Evolutionary conservation across 805 yeast species (phyloP).

Genomic region (Teunomyces kruisii): DNA sequence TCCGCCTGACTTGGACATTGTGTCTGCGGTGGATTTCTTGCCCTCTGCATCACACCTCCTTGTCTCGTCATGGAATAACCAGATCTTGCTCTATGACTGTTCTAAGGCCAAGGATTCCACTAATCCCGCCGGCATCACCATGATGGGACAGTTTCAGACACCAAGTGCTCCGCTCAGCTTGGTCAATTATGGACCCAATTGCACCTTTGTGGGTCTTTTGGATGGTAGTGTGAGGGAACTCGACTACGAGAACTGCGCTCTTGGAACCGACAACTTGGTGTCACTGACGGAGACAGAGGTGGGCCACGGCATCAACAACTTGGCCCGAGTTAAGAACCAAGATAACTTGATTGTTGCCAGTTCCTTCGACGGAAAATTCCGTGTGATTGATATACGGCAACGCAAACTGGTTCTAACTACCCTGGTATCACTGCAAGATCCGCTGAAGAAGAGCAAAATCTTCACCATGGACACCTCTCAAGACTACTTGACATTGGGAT

Average conservation of each 20-base stretch:
- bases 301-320: conserved; percentile 16
- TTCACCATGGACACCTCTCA: conserved; percentile 59
- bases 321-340: conserved; percentile 9
- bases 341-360: conserved; percentile 42
- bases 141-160: conserved; percentile 9
- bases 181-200: conserved; percentile 22
- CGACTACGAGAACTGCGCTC: conserved; percentile 43
- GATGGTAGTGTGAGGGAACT: conserved; percentile 55
- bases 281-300: background rate
- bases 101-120: conserved; percentile 11
- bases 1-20: conserved; percentile 35
- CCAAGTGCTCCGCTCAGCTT: conserved; percentile 28
- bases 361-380: conserved; percentile 60
- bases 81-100: conserved; percentile 43
- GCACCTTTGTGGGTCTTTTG: conserved; percentile 48
- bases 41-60: conserved; percentile 38
- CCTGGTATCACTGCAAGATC: conserved; percentile 16
- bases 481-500: conserved; percentile 49
- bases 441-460: conserved; percentile 41
- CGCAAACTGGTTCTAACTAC: conserved; percentile 10
- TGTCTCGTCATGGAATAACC: conserved; percentile 60
- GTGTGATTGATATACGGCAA: conserved; percentile 43
- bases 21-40: conserved; percentile 44
- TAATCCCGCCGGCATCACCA: conserved; percentile 1
- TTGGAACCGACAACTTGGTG: conserved; percentile 1